phyloP scores from a whole-genome alignment of 2,329 filamentous ascomycete species.

The Sphaerulina populicola region DNA sequence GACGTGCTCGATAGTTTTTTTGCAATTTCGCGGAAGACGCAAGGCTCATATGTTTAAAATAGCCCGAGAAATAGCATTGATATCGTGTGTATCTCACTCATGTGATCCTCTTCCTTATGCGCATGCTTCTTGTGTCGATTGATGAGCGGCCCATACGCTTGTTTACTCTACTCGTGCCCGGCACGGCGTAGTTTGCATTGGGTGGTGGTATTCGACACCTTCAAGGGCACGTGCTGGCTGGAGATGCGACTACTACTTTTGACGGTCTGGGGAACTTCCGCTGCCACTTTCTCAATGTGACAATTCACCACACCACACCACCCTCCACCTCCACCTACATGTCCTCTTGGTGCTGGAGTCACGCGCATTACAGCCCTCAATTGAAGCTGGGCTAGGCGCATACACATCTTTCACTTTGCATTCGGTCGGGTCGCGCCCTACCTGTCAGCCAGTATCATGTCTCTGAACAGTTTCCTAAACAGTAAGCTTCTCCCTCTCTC shows the following conservation, averaged over 20 bases:
- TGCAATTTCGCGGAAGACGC: neutral
- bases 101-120: neutral
- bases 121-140: no score
- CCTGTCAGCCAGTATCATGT: constrained; percentile 10
- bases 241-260: no score
- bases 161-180: no score
- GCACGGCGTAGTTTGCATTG: no score
- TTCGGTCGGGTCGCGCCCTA: neutral
- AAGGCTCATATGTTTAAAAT: constrained; percentile 3
- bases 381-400: neutral
- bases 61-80: neutral
- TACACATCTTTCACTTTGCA: neutral
- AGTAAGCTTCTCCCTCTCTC: constrained; percentile 13
- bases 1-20: constrained; percentile 5
- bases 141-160: no score
- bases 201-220: no score
- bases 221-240: no score
- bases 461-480: constrained; percentile 22
- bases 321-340: neutral
- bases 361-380: neutral
- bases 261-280: no score
- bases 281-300: neutral
- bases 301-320: neutral
- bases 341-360: neutral
- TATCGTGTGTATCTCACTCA: neutral